Evolutionary conservation across 108 stramenopile species (phyloP).

Genomic region (Cylindrotheca fusiformis): DNA sequence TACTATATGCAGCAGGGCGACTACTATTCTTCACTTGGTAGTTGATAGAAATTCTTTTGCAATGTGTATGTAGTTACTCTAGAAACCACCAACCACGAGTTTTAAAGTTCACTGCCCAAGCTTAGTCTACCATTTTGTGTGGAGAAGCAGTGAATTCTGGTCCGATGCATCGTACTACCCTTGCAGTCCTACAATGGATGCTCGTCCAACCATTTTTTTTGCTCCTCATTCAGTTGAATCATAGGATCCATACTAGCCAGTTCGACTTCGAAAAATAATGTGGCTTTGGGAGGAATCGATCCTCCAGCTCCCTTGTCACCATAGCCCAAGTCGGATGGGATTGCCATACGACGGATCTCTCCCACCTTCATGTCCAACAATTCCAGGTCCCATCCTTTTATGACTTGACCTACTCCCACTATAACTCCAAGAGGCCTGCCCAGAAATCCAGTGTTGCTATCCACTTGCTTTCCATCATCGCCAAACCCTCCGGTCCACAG

Average conservation of each 20-base stretch:
- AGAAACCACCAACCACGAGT: too few species aligned
- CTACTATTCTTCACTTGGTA: too few species aligned
- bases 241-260: conserved; percentile 36
- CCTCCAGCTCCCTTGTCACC: conserved; percentile 54
- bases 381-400: conserved; percentile 72
- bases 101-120: too few species aligned
- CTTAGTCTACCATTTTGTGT: too few species aligned
- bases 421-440: conserved; percentile 42
- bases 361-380: conserved; percentile 68
- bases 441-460: conserved; percentile 30
- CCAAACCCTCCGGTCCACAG: conserved; percentile 44
- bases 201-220: conserved; percentile 44
- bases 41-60: too few species aligned
- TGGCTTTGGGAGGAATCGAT: conserved; percentile 55
- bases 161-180: too few species aligned
- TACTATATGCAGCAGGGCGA: too few species aligned
- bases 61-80: too few species aligned
- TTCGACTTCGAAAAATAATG: conserved; percentile 68
- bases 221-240: conserved; percentile 28
- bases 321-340: conserved; percentile 77
- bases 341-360: conserved; percentile 43
- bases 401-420: conserved; percentile 58
- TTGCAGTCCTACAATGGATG: conserved; percentile 36
- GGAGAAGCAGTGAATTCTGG: too few species aligned
- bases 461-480: conserved; percentile 39